phyloP scores from a whole-genome alignment of 2,329 filamentous ascomycete genomes.

The Curvularia sp. region DNA sequence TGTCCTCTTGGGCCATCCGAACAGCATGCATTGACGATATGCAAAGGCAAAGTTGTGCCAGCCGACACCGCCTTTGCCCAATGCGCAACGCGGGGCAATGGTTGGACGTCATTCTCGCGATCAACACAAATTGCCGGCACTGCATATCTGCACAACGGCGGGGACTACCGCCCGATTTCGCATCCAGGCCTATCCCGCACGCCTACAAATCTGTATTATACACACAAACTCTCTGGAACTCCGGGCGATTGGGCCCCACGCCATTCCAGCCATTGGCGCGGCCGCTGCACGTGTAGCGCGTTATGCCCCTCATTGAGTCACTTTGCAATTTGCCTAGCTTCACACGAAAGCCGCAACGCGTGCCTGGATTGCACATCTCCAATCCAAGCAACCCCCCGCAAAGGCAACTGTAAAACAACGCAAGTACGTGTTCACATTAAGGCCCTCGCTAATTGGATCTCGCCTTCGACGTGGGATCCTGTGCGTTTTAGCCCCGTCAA shows the following conservation, averaged over 20 bases:
- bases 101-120: constrained; percentile 2
- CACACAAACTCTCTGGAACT: not conserved
- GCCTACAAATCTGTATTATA: constrained; percentile 7
- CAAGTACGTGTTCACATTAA: not conserved
- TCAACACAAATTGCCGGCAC: not conserved
- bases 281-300: not conserved
- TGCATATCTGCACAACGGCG: not conserved
- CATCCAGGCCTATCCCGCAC: not conserved
- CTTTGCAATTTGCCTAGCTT: constrained; percentile 5
- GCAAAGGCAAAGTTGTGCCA: not conserved
- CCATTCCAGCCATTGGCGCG: not conserved
- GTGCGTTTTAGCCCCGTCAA: constrained; percentile 14
- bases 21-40: not conserved
- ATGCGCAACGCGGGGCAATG: constrained; percentile 5
- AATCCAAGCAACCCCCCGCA: not conserved
- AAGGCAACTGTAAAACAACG: not conserved
- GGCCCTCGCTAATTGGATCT: constrained; percentile 26
- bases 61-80: constrained; percentile 1
- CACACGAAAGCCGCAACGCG: not conserved
- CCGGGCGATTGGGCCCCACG: not conserved
- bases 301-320: constrained; percentile 6
- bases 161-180: not conserved
- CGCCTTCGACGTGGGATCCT: constrained; percentile 32
- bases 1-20: not conserved
- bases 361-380: not conserved